phyloP scores from a whole-genome alignment of 2,329 filamentous ascomycete genomes.

The Penicillium concentricum region DNA sequence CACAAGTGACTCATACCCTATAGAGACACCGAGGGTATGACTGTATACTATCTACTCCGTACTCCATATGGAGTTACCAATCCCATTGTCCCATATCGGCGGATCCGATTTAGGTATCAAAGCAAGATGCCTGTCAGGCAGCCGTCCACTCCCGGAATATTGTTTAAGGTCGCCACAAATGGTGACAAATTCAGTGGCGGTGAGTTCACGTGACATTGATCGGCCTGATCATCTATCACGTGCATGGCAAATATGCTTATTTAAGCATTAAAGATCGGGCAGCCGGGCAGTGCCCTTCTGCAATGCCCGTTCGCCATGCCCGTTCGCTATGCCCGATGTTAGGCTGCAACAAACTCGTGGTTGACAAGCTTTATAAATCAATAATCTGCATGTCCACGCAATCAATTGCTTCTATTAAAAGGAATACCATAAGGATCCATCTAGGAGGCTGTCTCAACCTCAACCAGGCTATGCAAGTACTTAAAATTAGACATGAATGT shows the following conservation, averaged over 20 bases:
- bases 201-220: conserved; percentile 4
- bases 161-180: not conserved
- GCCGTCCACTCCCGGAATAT: not conserved
- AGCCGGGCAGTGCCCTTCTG: conserved; percentile 4
- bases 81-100: not conserved
- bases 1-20: conserved; percentile 8
- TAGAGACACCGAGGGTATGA: not conserved
- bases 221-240: not conserved
- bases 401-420: conserved; percentile 2
- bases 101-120: conserved; percentile 9
- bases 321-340: conserved; percentile 3
- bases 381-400: not conserved
- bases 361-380: not conserved
- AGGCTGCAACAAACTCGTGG: conserved; percentile 7
- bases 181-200: conserved; percentile 5
- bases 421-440: not conserved
- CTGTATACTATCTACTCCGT: not conserved
- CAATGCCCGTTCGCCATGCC: not conserved
- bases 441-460: not conserved
- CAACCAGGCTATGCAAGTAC: not conserved
- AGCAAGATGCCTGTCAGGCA: conserved; percentile 7
- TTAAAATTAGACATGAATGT: not conserved
- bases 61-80: not conserved
- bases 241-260: not conserved
- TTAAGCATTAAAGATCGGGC: not conserved